phyloP scores from a whole-genome alignment of 306 rosid species.

The Arachis hypogaea region DNA sequence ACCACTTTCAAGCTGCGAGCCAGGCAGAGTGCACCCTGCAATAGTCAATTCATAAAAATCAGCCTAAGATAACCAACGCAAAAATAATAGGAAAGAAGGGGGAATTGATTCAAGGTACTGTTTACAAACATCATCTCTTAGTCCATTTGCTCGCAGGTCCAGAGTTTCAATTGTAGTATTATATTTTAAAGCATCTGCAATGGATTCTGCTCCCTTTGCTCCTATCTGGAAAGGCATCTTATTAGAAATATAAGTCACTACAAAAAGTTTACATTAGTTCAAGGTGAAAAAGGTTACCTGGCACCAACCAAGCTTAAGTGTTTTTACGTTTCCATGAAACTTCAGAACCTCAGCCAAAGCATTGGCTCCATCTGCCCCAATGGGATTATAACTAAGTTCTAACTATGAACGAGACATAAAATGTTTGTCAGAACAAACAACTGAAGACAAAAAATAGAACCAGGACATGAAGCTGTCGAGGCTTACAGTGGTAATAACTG shows the following conservation, averaged over 20 bases:
- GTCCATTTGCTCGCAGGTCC: constrained; percentile 92
- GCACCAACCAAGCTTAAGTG: constrained; percentile 99
- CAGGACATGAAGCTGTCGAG: constrained; percentile 13
- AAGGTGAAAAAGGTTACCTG: constrained; percentile 63
- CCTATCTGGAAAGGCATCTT: constrained; percentile 65
- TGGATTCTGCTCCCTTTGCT: constrained; percentile 87
- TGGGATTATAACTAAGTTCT: constrained; percentile 93
- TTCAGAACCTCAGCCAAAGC: constrained; percentile 87
- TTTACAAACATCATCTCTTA: constrained; percentile 81
- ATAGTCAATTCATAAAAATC: constrained; percentile 39
- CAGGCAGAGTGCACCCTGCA: constrained; percentile 85
- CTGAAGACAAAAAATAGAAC: constrained; percentile 17
- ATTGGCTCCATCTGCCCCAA: constrained; percentile 96
- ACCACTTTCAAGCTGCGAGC: constrained; percentile 99
- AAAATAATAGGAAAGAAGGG: neutral
- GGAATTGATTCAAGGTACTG: constrained; percentile 7
- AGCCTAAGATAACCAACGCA: constrained; percentile 23
- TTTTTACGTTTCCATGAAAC: constrained; percentile 81
- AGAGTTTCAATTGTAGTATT: constrained; percentile 82
- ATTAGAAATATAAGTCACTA: constrained; percentile 11
- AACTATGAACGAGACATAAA: constrained; percentile 58
- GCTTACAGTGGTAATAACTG: constrained; percentile 76
- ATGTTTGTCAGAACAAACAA: constrained; percentile 11
- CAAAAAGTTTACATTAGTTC: constrained; percentile 28
- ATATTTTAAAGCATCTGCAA: constrained; percentile 90